Base-by-base conservation (phyloP, 2,329 filamentous ascomycete genomes). In the Gnomoniopsis sp. region DNA sequence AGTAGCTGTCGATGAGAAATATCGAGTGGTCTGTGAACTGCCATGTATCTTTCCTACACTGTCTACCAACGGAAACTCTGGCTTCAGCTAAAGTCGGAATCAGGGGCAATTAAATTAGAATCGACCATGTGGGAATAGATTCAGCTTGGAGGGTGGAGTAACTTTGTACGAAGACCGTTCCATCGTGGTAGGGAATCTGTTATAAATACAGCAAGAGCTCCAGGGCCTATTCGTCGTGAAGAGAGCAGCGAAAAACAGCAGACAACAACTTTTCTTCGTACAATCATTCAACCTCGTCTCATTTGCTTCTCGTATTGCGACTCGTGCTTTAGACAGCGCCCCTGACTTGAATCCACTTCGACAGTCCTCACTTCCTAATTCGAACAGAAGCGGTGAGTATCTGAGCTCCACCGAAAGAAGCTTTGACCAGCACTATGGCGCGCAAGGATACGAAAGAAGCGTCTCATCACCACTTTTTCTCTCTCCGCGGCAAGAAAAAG, bases 391-490 rank as follows among this genome's bases (percentile, higher is more conserved):
- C 59, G 56, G 56, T 59, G 59, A 61, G 57, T 49, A 52, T 56
- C 53, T 36, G 53, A 59, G 59, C 55, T 59, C 59, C 59, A 61
- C 59, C 59, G 53, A 34, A 43, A 15, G 59, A 53, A 53, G 53
- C 58, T 61, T 61, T 19, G 49, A 57, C 38, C 52, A 53, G 49
- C 53, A 55, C 33, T 43, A 62, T 59, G 60, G 53, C 60, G 38
- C 49, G 56, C 34, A 59, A 62, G 44, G 59, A 55, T 44, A 36
- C 46, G 52, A 62, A 59, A 34, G 57, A 59, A 44, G 59, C 56
- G 57, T 61, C 59, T 47, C 53, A 53, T 46, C 50, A 62, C 53
- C 58, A 62, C 47, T 59, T 62, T 51, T 62, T 62, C 38, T 62
- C 60, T 43, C 44, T 62, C 19, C 60, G 60, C 51, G 60, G 60